A percentile compares a stretch with the other conserved stretches of the same genome.
Conservation (phyloP, 1,284 basidiomycete species). For the Rhodotorula sp. region DNA sequence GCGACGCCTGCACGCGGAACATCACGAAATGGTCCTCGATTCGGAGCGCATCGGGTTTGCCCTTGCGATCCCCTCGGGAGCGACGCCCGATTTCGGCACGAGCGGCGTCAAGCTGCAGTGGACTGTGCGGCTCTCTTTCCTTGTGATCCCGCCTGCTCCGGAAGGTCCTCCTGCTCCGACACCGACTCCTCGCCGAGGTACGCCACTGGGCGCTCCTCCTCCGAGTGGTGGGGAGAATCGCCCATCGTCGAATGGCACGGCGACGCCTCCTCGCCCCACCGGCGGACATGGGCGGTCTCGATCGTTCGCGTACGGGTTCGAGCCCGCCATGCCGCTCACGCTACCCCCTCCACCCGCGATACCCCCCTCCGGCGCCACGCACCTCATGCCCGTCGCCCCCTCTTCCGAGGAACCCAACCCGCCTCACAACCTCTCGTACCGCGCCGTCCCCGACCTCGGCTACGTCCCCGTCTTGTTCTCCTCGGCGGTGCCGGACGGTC, state of each 20-base stretch:
- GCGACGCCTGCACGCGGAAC: slow-evolving; percentile 74
- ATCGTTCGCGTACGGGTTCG: slow-evolving; percentile 45
- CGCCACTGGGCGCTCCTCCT: neutral
- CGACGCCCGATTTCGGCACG: slow-evolving; percentile 70
- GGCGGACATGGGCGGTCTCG: slow-evolving; percentile 39
- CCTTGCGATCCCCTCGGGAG: slow-evolving; percentile 84
- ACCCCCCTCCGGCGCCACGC: slow-evolving; percentile 42
- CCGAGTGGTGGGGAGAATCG: too few species aligned
- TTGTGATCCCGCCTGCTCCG: slow-evolving; percentile 64
- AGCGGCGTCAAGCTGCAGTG: slow-evolving; percentile 74
- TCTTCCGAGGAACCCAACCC: slow-evolving; percentile 4
- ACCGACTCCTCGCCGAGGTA: slow-evolving; percentile 57
- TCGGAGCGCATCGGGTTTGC: slow-evolving; percentile 74
- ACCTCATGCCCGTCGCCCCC: slow-evolving; percentile 42
- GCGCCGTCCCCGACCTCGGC: slow-evolving; percentile 46
- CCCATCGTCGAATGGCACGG: neutral
- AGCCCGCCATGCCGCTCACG: slow-evolving; percentile 40
- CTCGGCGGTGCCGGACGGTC: slow-evolving; percentile 19
- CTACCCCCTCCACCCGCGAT: slow-evolving; percentile 37
- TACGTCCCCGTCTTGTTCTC: slow-evolving; percentile 45
- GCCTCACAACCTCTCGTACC: slow-evolving; percentile 34
- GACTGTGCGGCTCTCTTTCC: slow-evolving; percentile 75
- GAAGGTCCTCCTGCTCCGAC: slow-evolving; percentile 57
- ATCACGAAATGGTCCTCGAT: slow-evolving; percentile 70
- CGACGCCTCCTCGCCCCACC: slow-evolving; percentile 51